Base-by-base conservation (phyloP, 148 eudicot species). In the Fallopia convolvulus region DNA sequence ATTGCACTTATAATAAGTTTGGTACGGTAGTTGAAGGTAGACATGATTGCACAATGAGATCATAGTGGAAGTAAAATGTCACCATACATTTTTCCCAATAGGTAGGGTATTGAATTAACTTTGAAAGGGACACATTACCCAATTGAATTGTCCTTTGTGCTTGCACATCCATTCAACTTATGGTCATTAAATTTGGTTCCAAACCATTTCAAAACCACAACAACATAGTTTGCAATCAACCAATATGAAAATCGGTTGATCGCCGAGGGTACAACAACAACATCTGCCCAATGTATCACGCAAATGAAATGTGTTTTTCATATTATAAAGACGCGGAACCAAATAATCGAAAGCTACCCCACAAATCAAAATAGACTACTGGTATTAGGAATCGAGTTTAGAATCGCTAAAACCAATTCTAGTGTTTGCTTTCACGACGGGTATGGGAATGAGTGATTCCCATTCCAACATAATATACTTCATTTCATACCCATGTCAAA, bases 11-110 rank as follows among this genome's bases (percentile, higher is more conserved):
- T n/a, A 5, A 14, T 32, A 65, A 68, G 72, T 68, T 68, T 68
- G 30, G 30, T 26, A 26, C 4, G 72, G 72, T 68, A 68, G 72
- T 36, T 65, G 71, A 32, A 68, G 46, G 72, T 36, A 68, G 44
- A 68, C 39, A 46, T 66, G 72, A 68, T 68, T 3, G 44, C 44
- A 36, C 72, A 42, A 68, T 68, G 72, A 68, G 72, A 68, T 21
- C 72, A 15, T 39, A 68, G 3, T 46, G 72, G n/a, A 15, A 68
- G 72, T 36, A 15, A 68, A 39, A 36, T 68, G 72, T 68, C 44
- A 33, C 72, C n/a, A 17, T 68, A 9, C 70, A 61, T 68, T 68
- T 33, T 68, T 39, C 10, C 46, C 39, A 11, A 23, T 13, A 17
- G 39, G 39, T 36, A 36, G 20, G 46, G 72, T 33, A 68, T 36